phyloP scores from a whole-genome alignment of 768 basidiomycete genomes.

The Phaeotremella fagi region DNA sequence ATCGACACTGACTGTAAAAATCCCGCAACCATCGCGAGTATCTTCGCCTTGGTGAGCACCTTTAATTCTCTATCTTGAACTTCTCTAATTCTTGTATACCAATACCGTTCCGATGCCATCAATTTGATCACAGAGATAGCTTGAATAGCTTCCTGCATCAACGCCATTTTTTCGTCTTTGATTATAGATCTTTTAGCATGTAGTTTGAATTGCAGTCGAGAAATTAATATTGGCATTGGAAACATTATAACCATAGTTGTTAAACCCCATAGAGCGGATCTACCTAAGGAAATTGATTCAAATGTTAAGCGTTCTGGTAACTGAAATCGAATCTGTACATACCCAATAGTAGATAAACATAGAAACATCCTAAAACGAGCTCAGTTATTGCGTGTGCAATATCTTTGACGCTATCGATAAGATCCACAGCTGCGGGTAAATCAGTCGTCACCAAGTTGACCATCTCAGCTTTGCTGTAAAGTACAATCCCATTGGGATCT shows the following conservation, averaged over 20 bases:
- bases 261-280: constrained; percentile 32
- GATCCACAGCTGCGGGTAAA: too few species aligned
- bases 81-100: constrained; percentile 32
- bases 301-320: neutral
- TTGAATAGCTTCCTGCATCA: constrained; percentile 40
- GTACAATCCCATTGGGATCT: too few species aligned
- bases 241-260: constrained; percentile 26
- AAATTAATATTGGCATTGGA: constrained; percentile 27
- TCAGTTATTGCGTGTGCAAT: too few species aligned
- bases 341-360: constrained; percentile 35
- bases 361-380: constrained; percentile 22
- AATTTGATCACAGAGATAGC: constrained; percentile 42
- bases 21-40: too few species aligned
- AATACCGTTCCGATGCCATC: constrained; percentile 37
- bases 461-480: too few species aligned
- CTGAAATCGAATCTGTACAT: too few species aligned
- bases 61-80: too few species aligned
- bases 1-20: too few species aligned
- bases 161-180: constrained; percentile 23
- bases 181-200: constrained; percentile 18
- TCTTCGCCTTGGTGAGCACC: too few species aligned
- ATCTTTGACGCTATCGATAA: too few species aligned
- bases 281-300: constrained; percentile 10
- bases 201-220: constrained; percentile 29
- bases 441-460: too few species aligned